Conservation (phyloP, 257 asterid genomes). For the Catharanthus roseus region DNA sequence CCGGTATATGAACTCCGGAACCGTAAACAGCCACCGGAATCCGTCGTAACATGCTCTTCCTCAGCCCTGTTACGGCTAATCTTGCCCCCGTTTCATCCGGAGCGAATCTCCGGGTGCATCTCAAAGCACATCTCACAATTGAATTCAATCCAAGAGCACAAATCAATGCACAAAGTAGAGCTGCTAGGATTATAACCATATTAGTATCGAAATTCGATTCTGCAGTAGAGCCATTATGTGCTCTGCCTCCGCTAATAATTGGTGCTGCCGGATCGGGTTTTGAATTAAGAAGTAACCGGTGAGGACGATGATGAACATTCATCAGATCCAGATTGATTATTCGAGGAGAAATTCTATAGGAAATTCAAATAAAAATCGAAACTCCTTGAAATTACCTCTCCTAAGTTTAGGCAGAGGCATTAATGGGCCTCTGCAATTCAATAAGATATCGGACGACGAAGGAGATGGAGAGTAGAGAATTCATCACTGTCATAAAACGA, state of each 20-base stretch:
- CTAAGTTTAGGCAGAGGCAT: constrained; percentile 7
- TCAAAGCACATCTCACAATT: constrained; percentile 44
- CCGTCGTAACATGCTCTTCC: constrained; percentile 43
- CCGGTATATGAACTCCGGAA: constrained; percentile 32
- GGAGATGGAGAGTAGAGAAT: constrained; percentile 37
- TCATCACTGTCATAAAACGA: constrained; percentile 27
- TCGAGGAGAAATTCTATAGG: not conserved
- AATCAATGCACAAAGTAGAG: constrained; percentile 58
- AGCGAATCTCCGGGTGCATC: constrained; percentile 41
- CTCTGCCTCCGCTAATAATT: constrained; percentile 23
- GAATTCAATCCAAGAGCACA: constrained; percentile 72
- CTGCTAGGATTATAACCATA: constrained; percentile 72
- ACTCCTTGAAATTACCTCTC: constrained; percentile 1
- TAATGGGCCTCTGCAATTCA: constrained; percentile 19
- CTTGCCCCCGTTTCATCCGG: constrained; percentile 23
- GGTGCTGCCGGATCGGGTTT: constrained; percentile 13
- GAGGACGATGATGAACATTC: constrained; percentile 34
- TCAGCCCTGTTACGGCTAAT: constrained; percentile 44
- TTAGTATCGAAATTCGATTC: constrained; percentile 52
- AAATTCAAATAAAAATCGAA: not conserved
- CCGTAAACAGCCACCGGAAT: constrained; percentile 61
- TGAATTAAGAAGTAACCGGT: constrained; percentile 38
- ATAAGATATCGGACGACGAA: constrained; percentile 49
- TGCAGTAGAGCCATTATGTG: constrained; percentile 19
- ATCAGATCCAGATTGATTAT: constrained; percentile 16